Base-by-base conservation (phyloP, 768 basidiomycete genomes). In the Baorangia bicolor region DNA sequence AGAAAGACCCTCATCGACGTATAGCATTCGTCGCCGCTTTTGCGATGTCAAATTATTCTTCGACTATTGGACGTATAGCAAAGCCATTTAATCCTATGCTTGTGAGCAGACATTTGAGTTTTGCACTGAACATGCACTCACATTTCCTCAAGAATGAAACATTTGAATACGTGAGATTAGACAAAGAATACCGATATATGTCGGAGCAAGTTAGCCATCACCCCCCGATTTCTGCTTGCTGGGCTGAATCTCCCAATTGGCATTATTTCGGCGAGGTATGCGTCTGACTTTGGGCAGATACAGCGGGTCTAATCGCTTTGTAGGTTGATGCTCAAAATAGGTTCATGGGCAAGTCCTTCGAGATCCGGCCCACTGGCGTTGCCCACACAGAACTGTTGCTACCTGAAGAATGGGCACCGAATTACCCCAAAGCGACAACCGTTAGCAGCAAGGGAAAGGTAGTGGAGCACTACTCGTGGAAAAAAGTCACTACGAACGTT, bases 131-230 rank as follows among this genome's bases (percentile, higher is more conserved):
- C 51, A 14, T 38, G 4, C 23, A 20, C 41, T 55, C 50, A 40
- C 21, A 16, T 27, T 20, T 27, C 6, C 11, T 14, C 35, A 63
- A 94, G 84, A 84, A 87, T 65, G 95, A 98, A 72, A 95, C 94
- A 3, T 98, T 96, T 63, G 95, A 98, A 72, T 95, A 97, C 66
- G 92, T 91, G 33, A 78, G 89, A 50, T 69, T 91, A 33, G 92
- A 95, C 65, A 90, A 88, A 67, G 81, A 91, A 69, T 98, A 95
- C 69, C 84, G 93, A 33, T 99, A 98, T 67, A 74, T 96, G 34
- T 94, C 92, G 1, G 96, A 99, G 68, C 95, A 98, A 80, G 96
- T 98, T 58, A 94, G 89, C 66, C 95, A 98, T 71, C 96, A 98
- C 71, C 96, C 96, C 6, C 95, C 95, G 0, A 94, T 98, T 47